Percentiles rank a stretch among this genome's conserved stretches.
Conservation (phyloP, 495 filamentous ascomycete species). For the Aspergillus egyptiacus region DNA sequence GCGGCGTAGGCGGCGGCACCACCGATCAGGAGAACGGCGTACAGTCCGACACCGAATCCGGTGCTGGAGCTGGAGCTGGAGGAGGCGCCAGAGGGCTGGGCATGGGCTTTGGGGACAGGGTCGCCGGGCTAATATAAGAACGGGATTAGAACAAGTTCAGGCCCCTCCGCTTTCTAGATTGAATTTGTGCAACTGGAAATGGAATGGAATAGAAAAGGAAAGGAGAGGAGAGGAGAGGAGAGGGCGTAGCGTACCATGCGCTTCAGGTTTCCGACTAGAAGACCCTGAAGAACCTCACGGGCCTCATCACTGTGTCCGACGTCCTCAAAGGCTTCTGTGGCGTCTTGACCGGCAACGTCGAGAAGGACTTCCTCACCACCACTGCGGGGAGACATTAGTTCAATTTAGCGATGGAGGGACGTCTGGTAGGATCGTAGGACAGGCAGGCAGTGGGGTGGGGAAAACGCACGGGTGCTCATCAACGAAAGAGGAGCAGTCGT, state of each 20-base stretch:
- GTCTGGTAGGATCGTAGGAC: not conserved
- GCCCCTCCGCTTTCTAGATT: too few species aligned
- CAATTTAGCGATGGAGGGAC: not conserved
- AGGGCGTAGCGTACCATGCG: constrained; percentile 64
- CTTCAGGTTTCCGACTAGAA: constrained; percentile 78
- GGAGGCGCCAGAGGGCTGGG: constrained; percentile 43
- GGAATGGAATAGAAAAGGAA: too few species aligned
- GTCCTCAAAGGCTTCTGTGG: constrained; percentile 98
- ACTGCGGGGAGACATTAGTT: constrained; percentile 52
- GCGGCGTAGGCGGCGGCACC: constrained; percentile 70
- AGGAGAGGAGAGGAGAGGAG: not conserved
- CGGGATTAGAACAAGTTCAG: constrained; percentile 10
- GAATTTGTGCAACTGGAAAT: too few species aligned
- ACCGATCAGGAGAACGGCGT: constrained; percentile 75
- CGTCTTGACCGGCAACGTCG: constrained; percentile 93
- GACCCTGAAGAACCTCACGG: constrained; percentile 79
- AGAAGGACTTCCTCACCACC: constrained; percentile 98
- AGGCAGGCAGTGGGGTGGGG: too few species aligned
- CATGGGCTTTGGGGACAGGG: constrained; percentile 64
- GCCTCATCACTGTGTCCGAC: constrained; percentile 99
- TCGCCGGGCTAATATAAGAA: constrained; percentile 64
- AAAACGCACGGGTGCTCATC: constrained; percentile 97
- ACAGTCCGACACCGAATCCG: constrained; percentile 73
- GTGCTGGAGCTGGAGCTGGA: constrained; percentile 35
- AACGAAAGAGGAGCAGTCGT: constrained; percentile 79